Evolutionary conservation across 139 green algal species (phyloP), one percentile per base, ranked within the genome.

Genomic region (Chlamydomonas eustigma): DNA sequence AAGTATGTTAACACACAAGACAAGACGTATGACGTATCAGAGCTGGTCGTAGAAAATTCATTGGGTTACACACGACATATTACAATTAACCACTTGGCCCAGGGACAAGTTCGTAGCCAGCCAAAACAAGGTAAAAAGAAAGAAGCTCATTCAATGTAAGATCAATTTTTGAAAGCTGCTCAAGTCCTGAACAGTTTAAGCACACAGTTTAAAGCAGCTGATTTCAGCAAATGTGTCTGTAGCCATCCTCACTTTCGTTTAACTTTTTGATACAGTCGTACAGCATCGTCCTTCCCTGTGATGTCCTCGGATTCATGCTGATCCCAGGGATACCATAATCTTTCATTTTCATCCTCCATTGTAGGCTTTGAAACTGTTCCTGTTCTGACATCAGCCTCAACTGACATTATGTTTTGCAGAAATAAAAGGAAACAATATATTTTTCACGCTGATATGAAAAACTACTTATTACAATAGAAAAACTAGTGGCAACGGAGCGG

Each of bases 41-140:
- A n/a, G n/a, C n/a, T n/a, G 25, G 34, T 69, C 5, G 25, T 31
- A 28, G 58, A 37, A 28, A n/a, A 6, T 69, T 31, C 12, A 12
- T 35, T n/a, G 65, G 50, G 31, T 35, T 34, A 12, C 31, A 73
- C 44, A 35, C 32, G 25, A 4, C 44, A 51, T 33, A 3, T 25
- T 35, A 73, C 5, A 18, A 25, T n/a, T 30, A 33, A 5, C 12
- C 58, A 72, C 18, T 12, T 22, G 4, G 65, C 58, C 38, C 34
- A 44, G 6, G 3, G 18, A 38, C 64, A 75, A 5, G 68, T 75
- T 4, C 68, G 12, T 18, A 75, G 68, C 68, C 68, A 75, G 35
- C 37, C 68, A 12, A 75, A 37, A 38, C 37, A 58, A n/a, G 68
- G 68, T 5, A 75, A 28, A 38, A 75, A 75, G 68, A 75, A 75